Evolutionary conservation across 306 rosid genomes (phyloP).

Genomic region (Aeschynomene evenia): DNA sequence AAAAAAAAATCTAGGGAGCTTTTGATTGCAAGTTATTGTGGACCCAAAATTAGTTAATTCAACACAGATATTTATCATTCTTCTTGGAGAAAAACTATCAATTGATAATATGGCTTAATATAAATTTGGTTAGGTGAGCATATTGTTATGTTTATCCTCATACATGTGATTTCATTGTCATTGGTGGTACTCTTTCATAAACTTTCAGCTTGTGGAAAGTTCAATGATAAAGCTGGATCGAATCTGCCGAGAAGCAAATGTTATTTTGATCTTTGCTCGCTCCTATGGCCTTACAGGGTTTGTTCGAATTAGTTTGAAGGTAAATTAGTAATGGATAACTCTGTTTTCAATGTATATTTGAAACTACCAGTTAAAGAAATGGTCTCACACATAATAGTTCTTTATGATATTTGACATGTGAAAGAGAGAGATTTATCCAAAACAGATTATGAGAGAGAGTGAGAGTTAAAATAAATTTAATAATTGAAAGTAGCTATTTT

Average conservation of each 20-base stretch:
- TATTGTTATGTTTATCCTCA: not conserved
- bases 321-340: conserved; percentile 27
- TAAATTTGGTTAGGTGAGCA: not conserved
- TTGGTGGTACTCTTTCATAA: conserved; percentile 30
- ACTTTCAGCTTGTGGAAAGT: conserved; percentile 74
- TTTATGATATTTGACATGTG: conserved; percentile 7
- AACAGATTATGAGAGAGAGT: not conserved
- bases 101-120: not conserved
- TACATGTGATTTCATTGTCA: conserved; percentile 25
- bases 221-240: conserved; percentile 87
- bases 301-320: conserved; percentile 92
- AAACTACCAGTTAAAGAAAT: conserved; percentile 19
- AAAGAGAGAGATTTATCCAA: not conserved
- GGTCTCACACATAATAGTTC: not conserved
- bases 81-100: conserved; percentile 6
- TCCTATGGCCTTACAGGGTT: conserved; percentile 95
- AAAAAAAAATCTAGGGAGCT: too few species aligned
- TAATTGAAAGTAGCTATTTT: conserved; percentile 4
- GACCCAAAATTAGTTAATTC: too few species aligned
- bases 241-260: conserved; percentile 84
- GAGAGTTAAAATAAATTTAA: not conserved
- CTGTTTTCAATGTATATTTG: conserved; percentile 2
- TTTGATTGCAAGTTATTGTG: too few species aligned
- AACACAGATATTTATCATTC: not conserved
- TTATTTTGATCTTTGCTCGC: conserved; percentile 81